These are phyloP conservation scores for Exophiala lecanii-corni DNA, from an alignment of 2,329 filamentous ascomycete genomes.

Conservation along the genomic window DNA sequence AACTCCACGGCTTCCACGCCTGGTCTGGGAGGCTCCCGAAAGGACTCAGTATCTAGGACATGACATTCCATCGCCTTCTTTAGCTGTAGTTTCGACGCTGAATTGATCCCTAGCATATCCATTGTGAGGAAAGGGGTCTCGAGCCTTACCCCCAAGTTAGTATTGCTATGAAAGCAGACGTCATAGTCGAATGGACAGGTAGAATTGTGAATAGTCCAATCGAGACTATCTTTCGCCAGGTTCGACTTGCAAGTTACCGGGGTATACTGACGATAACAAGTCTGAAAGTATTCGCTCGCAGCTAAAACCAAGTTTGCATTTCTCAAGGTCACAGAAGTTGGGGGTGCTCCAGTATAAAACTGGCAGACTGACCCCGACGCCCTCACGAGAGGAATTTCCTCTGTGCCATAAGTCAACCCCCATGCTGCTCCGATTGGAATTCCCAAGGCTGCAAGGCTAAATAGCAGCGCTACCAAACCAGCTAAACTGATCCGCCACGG, in stretches of 20 bases:
- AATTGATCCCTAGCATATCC: neutral
- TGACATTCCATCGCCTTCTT: slow-evolving; percentile 1
- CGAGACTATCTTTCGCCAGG: neutral
- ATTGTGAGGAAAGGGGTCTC: neutral
- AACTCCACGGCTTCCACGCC: neutral
- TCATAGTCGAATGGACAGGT: neutral
- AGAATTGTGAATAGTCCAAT: neutral
- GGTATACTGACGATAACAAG: neutral
- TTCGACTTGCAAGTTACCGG: slow-evolving; percentile 1
- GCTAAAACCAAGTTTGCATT: neutral
- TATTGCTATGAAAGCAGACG: neutral
- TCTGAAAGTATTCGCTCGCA: slow-evolving; percentile 1
- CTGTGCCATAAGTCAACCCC: slow-evolving; percentile 1
- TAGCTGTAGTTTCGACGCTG: neutral
- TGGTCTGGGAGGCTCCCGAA: neutral
- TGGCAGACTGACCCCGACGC: neutral
- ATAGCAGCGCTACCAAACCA: neutral
- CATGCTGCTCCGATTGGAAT: slow-evolving; percentile 3
- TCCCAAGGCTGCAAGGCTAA: neutral
- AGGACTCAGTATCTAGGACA: neutral
- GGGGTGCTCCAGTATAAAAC: neutral
- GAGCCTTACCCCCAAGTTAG: neutral
- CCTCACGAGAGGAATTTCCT: neutral
- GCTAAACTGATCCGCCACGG: neutral
- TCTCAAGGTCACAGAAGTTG: neutral